Conservation (phyloP, 148 eudicot species). For the Camellia japonica region DNA sequence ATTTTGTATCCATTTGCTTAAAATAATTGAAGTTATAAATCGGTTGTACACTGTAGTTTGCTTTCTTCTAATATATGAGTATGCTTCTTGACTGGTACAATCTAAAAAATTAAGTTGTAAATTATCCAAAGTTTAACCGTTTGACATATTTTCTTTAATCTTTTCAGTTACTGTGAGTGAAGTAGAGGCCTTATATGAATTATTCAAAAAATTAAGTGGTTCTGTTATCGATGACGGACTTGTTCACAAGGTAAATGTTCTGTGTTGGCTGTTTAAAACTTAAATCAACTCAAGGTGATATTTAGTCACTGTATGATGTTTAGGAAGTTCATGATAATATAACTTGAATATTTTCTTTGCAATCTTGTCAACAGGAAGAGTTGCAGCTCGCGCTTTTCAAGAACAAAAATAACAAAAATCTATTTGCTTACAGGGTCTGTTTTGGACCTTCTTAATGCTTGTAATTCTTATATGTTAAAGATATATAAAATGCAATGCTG, state of each 20-base stretch:
- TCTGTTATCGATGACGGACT: conserved; percentile 85
- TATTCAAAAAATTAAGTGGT: conserved; percentile 80
- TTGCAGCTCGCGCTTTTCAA: conserved; percentile 86
- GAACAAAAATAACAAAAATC: conserved; percentile 68
- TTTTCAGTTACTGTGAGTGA: conserved; percentile 83
- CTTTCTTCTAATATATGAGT: neutral
- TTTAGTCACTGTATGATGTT: neutral
- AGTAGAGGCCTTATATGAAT: conserved; percentile 80
- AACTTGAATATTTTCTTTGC: neutral
- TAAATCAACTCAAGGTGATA: neutral
- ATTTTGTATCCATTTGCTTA: too few relatives aligned
- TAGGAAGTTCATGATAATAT: neutral
- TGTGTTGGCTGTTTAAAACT: neutral
- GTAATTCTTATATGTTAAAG: neutral
- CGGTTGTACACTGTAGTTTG: neutral
- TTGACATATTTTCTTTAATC: neutral
- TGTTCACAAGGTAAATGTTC: conserved; percentile 70
- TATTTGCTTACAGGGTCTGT: conserved; percentile 86
- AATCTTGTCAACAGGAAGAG: conserved; percentile 61
- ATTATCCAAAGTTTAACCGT: neutral
- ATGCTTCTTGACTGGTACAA: neutral
- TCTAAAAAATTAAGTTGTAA: neutral
- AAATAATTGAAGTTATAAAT: neutral
- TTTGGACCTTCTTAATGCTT: neutral
- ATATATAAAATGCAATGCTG: too few relatives aligned